A percentile compares a stretch with the other conserved stretches of the same genome.
Conservation (phyloP, 2,329 filamentous ascomycete species). For the Sarocladium strictum region DNA sequence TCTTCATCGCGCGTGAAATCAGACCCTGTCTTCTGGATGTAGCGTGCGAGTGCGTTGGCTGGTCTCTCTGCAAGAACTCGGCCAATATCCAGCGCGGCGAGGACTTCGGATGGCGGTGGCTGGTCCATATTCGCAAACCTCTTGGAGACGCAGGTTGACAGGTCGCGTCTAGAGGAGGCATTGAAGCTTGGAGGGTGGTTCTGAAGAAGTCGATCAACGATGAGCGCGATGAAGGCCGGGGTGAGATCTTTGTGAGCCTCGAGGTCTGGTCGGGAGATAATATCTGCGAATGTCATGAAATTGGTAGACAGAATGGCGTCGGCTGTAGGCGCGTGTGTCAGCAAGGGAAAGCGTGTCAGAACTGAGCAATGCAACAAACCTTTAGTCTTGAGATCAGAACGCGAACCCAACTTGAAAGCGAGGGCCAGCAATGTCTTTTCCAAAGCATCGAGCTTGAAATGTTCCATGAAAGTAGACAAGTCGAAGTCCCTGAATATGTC, state of each 20-base stretch:
- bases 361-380: slow-evolving; percentile 46
- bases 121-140: slow-evolving; percentile 62
- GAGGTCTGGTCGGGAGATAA: slow-evolving; percentile 60
- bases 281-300: slow-evolving; percentile 69
- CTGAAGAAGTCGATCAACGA: slow-evolving; percentile 82
- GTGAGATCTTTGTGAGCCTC: slow-evolving; percentile 61
- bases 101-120: slow-evolving; percentile 62
- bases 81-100: slow-evolving; percentile 64
- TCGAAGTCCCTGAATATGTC: slow-evolving; percentile 96
- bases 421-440: slow-evolving; percentile 83
- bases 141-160: slow-evolving; percentile 58
- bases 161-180: slow-evolving; percentile 64
- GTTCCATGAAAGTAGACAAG: slow-evolving; percentile 88
- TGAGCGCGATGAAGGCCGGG: slow-evolving; percentile 66
- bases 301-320: slow-evolving; percentile 85
- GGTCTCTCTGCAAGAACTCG: slow-evolving; percentile 57
- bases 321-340: slow-evolving; percentile 46
- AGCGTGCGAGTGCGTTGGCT: slow-evolving; percentile 52
- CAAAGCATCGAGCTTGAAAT: slow-evolving; percentile 87
- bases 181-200: slow-evolving; percentile 83
- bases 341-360: slow-evolving; percentile 32
- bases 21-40: slow-evolving; percentile 68
- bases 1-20: slow-evolving; percentile 74
- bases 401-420: slow-evolving; percentile 78
- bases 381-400: slow-evolving; percentile 80